These are phyloP conservation scores for Pistacia vera DNA, from an alignment of 345 rosid genomes.

Conservation along the genomic window DNA sequence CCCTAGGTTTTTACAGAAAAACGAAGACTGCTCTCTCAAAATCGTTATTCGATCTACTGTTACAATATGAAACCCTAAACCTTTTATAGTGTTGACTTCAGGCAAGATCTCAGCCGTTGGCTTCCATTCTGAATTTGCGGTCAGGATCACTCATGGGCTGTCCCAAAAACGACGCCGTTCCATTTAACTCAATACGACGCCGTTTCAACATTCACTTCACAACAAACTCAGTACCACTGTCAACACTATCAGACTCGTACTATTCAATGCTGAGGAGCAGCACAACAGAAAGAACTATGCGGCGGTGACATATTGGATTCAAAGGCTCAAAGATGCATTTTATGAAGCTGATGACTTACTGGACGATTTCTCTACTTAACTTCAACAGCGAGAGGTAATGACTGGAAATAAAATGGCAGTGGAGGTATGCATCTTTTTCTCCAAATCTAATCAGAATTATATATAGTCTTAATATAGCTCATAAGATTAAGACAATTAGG, in stretches of 20 bases:
- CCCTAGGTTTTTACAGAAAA: no score
- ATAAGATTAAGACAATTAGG: neutral
- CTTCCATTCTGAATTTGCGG: no score
- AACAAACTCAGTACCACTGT: neutral
- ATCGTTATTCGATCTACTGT: no score
- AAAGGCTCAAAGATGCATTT: neutral
- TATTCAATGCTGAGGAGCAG: neutral
- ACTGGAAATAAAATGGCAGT: neutral
- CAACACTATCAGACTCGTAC: neutral
- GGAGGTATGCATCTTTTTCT: neutral
- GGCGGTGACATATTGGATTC: neutral
- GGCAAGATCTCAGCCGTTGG: no score
- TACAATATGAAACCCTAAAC: no score
- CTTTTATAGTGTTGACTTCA: no score
- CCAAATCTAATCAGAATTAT: neutral
- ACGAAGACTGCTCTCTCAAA: no score
- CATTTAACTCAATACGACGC: no score
- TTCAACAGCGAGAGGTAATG: neutral
- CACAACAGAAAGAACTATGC: neutral
- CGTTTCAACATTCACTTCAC: no score
- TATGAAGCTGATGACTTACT: neutral
- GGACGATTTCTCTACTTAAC: neutral
- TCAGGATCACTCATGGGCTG: no score
- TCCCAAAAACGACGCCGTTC: no score
- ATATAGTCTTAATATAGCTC: neutral